Percentiles rank a stretch among this genome's conserved stretches.
Conservation (phyloP, 768 basidiomycete genomes). For the Xerocomus brunneocitrinus region DNA sequence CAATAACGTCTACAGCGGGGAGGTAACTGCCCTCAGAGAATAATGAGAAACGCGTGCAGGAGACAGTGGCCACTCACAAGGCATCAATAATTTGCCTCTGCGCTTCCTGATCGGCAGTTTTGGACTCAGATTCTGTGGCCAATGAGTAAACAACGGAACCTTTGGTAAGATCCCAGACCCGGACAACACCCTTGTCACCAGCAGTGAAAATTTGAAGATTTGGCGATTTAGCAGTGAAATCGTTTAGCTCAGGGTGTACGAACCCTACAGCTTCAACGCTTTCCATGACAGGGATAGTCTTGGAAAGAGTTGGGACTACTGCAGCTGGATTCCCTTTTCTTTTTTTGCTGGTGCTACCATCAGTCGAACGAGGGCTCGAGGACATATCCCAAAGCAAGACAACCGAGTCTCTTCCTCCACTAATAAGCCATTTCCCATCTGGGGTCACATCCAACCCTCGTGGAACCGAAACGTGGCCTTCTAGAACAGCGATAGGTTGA, state of each 20-base stretch:
- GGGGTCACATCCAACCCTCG: slow-evolving; percentile 79
- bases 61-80: slow-evolving; percentile 54
- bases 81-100: slow-evolving; percentile 80
- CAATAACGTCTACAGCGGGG: slow-evolving; percentile 55
- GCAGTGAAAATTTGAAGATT: slow-evolving; percentile 77
- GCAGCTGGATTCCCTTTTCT: slow-evolving; percentile 42
- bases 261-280: slow-evolving; percentile 85
- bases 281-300: slow-evolving; percentile 81
- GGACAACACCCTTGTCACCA: slow-evolving; percentile 83
- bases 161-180: slow-evolving; percentile 76
- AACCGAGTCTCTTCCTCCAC: slow-evolving; percentile 90
- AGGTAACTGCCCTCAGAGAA: slow-evolving; percentile 53
- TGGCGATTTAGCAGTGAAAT: slow-evolving; percentile 31
- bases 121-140: slow-evolving; percentile 37
- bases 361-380: neutral
- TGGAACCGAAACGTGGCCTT: slow-evolving; percentile 94
- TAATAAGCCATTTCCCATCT: slow-evolving; percentile 88
- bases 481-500: slow-evolving; percentile 76
- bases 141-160: slow-evolving; percentile 61
- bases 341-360: slow-evolving; percentile 26
- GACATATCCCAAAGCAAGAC: slow-evolving; percentile 87
- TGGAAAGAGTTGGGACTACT: slow-evolving; percentile 56
- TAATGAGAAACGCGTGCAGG: slow-evolving; percentile 13
- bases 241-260: slow-evolving; percentile 46
- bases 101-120: slow-evolving; percentile 56